phyloP scores from a whole-genome alignment of 169 alveolate species.

The Babesia divergens region DNA sequence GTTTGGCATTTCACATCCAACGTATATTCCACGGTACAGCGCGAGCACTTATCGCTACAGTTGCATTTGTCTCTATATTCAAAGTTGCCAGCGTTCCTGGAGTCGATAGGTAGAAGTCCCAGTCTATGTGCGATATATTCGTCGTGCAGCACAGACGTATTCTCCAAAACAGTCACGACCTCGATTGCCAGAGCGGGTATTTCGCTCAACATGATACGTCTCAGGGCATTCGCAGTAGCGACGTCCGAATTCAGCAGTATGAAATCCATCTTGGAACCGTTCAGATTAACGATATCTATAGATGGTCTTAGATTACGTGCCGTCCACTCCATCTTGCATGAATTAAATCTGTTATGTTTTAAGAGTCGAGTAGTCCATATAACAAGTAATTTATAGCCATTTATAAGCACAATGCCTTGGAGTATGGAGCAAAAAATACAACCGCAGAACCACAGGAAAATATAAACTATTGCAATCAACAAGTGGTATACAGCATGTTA shows the following conservation, averaged over 20 bases:
- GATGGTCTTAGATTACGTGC: conserved; percentile 70
- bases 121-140: conserved; percentile 93
- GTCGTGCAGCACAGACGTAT: conserved; percentile 93
- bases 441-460: too few species aligned
- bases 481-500: too few species aligned
- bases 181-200: conserved; percentile 96
- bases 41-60: conserved; percentile 88
- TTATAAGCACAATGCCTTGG: too few species aligned
- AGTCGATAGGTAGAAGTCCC: conserved; percentile 91
- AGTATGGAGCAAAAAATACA: too few species aligned
- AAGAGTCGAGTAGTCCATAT: too few species aligned
- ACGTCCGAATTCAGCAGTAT: conserved; percentile 86
- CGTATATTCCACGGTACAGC: conserved; percentile 88
- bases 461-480: too few species aligned
- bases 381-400: too few species aligned
- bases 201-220: conserved; percentile 93
- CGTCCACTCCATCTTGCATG: conserved; percentile 68
- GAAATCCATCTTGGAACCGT: conserved; percentile 77
- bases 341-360: too few species aligned
- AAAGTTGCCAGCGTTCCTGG: conserved; percentile 84
- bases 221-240: conserved; percentile 90
- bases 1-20: conserved; percentile 86
- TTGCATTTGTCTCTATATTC: conserved; percentile 88
- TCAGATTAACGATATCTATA: conserved; percentile 75
- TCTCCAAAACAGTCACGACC: conserved; percentile 89